Conservation (phyloP, 1,139 yeast species). For the Zygosaccharomyces sapae region DNA sequence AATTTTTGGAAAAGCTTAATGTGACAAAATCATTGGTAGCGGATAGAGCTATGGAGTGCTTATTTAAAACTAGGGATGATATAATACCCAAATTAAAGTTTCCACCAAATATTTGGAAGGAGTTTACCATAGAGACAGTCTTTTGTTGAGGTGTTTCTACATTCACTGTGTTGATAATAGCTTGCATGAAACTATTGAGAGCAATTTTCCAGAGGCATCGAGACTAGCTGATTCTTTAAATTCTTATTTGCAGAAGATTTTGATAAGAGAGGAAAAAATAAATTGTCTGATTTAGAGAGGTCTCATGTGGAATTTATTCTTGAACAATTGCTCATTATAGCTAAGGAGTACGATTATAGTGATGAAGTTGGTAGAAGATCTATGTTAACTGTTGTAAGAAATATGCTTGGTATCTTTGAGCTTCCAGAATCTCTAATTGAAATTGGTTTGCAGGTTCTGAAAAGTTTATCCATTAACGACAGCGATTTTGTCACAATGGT, state of each 20-base stretch:
- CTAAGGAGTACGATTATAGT: slow-evolving; percentile 73
- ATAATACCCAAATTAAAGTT: slow-evolving; percentile 54
- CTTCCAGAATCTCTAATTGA: slow-evolving; percentile 54
- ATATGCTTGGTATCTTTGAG: slow-evolving; percentile 47
- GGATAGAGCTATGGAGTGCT: slow-evolving; percentile 58
- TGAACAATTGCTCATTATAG: slow-evolving; percentile 65
- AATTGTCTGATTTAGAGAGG: slow-evolving; percentile 37
- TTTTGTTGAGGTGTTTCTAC: slow-evolving; percentile 68
- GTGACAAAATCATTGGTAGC: slow-evolving; percentile 64
- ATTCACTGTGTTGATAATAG: slow-evolving; percentile 56
- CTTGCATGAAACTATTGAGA: slow-evolving; percentile 58
- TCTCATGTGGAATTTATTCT: slow-evolving; percentile 69
- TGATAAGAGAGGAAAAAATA: slow-evolving; percentile 31
- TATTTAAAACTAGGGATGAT: slow-evolving; percentile 63
- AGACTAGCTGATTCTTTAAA: slow-evolving; percentile 48
- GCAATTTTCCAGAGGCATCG: slow-evolving; percentile 75
- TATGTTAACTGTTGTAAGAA: slow-evolving; percentile 68
- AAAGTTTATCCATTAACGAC: slow-evolving; percentile 70
- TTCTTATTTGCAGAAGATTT: slow-evolving; percentile 46
- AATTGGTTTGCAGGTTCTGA: slow-evolving; percentile 59
- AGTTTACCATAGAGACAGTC: slow-evolving; percentile 69
- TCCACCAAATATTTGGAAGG: slow-evolving; percentile 59
- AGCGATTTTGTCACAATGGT: slow-evolving; percentile 80
- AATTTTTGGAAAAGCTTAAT: slow-evolving; percentile 64
- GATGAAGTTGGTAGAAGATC: slow-evolving; percentile 90